Percentiles rank a stretch among this genome's conserved stretches.
phyloP scores from a whole-genome alignment of 176 grass and related monocot genomes.

The Olyra latifolia region DNA sequence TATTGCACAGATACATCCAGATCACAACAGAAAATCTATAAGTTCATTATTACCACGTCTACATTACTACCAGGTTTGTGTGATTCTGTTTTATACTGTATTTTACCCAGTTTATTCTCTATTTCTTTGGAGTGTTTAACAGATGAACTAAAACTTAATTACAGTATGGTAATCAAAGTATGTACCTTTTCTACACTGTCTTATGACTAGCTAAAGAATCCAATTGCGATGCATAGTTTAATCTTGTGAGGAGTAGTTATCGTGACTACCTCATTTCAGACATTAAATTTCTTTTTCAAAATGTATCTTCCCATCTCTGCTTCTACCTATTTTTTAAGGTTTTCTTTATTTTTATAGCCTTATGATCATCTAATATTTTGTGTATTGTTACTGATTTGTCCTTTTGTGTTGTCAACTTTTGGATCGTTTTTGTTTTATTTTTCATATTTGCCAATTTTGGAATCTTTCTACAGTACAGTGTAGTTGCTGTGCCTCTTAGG shows the following conservation, averaged over 20 bases:
- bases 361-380: not conserved
- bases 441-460: not conserved
- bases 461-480: not conserved
- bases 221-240: not conserved
- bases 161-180: not conserved
- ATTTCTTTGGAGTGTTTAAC: not conserved
- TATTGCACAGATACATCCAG: slow-evolving; percentile 81
- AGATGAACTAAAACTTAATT: slow-evolving; percentile 1
- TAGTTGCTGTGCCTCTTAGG: not conserved
- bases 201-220: not conserved
- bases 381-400: not conserved
- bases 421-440: not conserved
- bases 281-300: not conserved
- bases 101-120: slow-evolving; percentile 23
- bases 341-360: not conserved
- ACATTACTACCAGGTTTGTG: slow-evolving; percentile 79
- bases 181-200: not conserved
- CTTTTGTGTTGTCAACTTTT: not conserved
- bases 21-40: slow-evolving; percentile 74
- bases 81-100: slow-evolving; percentile 21
- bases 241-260: not conserved
- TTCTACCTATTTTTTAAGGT: not conserved
- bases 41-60: slow-evolving; percentile 58
- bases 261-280: not conserved
- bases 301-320: not conserved